Percentiles rank a stretch among this genome's conserved stretches.
These are phyloP conservation scores for Naganishia liquefaciens DNA, from an alignment of 1,284 basidiomycete genomes.

Conservation along the genomic window DNA sequence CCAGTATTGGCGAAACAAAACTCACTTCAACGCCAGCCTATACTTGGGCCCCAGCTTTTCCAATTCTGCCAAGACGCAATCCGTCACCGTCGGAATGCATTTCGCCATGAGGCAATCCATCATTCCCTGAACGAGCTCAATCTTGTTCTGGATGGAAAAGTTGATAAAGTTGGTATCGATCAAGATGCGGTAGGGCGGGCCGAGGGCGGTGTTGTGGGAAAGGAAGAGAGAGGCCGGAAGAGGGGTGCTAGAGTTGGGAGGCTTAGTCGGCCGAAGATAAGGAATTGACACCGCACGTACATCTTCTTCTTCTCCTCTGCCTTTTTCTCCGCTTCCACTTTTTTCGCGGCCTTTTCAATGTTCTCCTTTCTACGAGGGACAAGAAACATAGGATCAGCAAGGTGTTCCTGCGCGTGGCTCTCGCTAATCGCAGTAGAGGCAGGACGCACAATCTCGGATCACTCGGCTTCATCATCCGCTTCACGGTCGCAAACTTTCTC, in stretches of 20 bases:
- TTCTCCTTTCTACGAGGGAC: constrained; percentile 55
- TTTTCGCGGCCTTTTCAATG: constrained; percentile 56
- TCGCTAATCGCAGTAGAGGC: constrained; percentile 2
- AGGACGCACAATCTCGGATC: constrained; percentile 82
- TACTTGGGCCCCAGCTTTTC: constrained; percentile 97
- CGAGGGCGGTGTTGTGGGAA: constrained; percentile 91
- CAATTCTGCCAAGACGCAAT: constrained; percentile 96
- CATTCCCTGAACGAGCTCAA: constrained; percentile 95
- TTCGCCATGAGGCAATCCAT: constrained; percentile 99
- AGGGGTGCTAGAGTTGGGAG: constrained; percentile 61
- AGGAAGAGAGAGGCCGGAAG: constrained; percentile 90
- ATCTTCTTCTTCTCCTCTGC: constrained; percentile 55
- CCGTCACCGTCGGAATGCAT: constrained; percentile 97
- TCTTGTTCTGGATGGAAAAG: constrained; percentile 95
- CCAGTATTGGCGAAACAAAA: too few relatives aligned
- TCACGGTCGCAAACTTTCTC: constrained; percentile 91
- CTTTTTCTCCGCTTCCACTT: constrained; percentile 55
- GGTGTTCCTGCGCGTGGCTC: too few relatives aligned
- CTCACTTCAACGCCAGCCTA: constrained; percentile 83
- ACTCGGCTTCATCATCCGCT: constrained; percentile 91
- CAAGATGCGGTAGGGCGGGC: constrained; percentile 93
- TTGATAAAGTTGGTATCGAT: constrained; percentile 99
- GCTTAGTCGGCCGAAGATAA: background rate
- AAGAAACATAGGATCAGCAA: background rate
- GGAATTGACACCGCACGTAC: constrained; percentile 40